Base-by-base conservation (phyloP, 2,329 filamentous ascomycete species). In the Calonectria pseudoturangicola region DNA sequence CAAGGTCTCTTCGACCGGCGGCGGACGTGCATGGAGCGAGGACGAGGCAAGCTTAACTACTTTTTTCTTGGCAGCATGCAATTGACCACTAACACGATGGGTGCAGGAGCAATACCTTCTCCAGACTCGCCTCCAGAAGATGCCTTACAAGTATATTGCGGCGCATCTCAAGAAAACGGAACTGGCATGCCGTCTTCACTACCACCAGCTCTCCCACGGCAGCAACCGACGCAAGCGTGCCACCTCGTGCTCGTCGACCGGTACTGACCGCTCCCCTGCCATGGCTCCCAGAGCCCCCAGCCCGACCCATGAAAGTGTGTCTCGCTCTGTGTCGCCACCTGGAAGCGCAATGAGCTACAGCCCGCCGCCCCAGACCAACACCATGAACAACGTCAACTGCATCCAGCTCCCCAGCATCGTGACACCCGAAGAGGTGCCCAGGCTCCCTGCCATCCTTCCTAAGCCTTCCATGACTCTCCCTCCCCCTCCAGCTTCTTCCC, bases 91-190 rank as follows among this genome's bases (percentile, higher is more conserved):
- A 78, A 77, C 71, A 66, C 28, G 51, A 63, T 56, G 56, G 48
- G 41, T 66, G 5, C 75, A 96, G 94, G 95, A 97, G 86, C 90
- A 92, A 71, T 97, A 96, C 83, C 92, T 97, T 68, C 89, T 97
- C 73, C 93, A 95, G 84, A 96, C 93, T 73, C 93, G 94, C 71
- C 90, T 94, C 80, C 93, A 96, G 81, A 96, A 96, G 86, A 95
- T 96, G 92, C 94, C 94, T 0, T 97, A 97, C 86, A 97, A 96
- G 88, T 94, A 96, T 83, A 97, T 97, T 82, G 94, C 94, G 71
- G 91, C 93, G 72, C 93, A 96, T 79, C 87, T 97, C 77, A 95
- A 95, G 86, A 97, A 97, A 88, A 97, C 94, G 0, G 94, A 97
- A 86, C 88, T 97, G 72, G 94, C 94, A 60, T 97, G 94, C 86